Conservation (phyloP, 78 protist genomes). For the Dictyostelium firmibasis region DNA sequence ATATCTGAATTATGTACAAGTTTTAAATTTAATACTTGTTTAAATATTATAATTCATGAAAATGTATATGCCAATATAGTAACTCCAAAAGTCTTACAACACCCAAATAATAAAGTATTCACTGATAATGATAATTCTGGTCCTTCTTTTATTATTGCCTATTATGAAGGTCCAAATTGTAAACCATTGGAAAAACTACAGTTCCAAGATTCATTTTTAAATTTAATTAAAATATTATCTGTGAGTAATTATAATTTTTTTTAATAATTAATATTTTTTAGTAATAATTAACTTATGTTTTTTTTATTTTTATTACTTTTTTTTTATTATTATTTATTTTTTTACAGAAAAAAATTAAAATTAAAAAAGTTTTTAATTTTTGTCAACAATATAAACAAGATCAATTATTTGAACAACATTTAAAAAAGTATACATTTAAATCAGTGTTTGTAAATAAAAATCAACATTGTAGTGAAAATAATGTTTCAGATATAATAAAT, state of each 20-base stretch:
- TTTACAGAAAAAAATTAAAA: constrained; percentile 20
- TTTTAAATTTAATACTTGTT: not conserved
- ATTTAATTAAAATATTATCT: not conserved
- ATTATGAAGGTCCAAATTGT: constrained; percentile 26
- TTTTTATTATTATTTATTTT: too few relatives aligned
- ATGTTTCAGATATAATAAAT: not conserved
- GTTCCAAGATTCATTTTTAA: not conserved
- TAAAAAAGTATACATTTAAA: not conserved
- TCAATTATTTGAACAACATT: not conserved
- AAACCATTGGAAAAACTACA: not conserved
- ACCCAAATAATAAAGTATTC: not conserved
- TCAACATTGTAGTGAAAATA: not conserved
- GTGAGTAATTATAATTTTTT: not conserved
- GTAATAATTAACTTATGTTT: too few relatives aligned
- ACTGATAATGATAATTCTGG: not conserved
- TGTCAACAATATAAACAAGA: not conserved
- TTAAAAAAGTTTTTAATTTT: constrained; percentile 28
- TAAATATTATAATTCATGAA: not conserved
- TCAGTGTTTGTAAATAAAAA: not conserved
- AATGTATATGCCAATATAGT: not conserved
- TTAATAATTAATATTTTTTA: not conserved
- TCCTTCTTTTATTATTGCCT: not conserved
- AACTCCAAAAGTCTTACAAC: not conserved
- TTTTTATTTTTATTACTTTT: too few relatives aligned
- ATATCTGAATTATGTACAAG: not conserved